Evolutionary conservation across 2,329 filamentous ascomycete genomes (phyloP), one percentile per base, ranked within the genome.

Genomic region (Lachnellula willkommii): DNA sequence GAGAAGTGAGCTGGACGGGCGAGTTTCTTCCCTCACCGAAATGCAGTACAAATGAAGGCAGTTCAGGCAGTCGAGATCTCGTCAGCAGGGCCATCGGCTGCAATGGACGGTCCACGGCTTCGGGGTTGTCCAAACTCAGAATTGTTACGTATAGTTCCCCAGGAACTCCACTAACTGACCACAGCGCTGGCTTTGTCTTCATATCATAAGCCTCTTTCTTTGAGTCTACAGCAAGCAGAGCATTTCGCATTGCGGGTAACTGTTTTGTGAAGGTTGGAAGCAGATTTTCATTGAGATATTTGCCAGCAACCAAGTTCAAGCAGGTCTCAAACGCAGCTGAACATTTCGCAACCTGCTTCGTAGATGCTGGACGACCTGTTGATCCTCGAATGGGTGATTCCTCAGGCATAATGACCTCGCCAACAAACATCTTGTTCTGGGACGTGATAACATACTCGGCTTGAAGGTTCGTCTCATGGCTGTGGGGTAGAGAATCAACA

Each of bases 281-380:
- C 2, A 97, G 77, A 67, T 90, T 76, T 0, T 84, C 79, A 66
- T 96, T 83, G 5, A 99, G 76, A 57, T 87, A 83, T 2, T 81
- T 80, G 52, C 80, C 79, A 56, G 82, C 77, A 48, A 86, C 77
- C 15, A 99, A 77, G 59, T 83, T 69, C 1, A 90, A 69, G 66
- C 92, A 96, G 50, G 88, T 83, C 66, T 91, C 83, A 68, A 93
- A 97, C 0, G 94, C 93, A 3, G 92, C 93, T 0, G 92, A 90
- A 61, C 89, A 90, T 70, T 94, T 95, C 4, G 94, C 93, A 17
- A 87, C 73, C 32, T 84, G 78, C 70, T 96, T 97, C 55, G 79
- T 89, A 7, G 76, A 69, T 54, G 86, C 82, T 0, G 82, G 73
- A 7, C 74, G 76, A 5, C 94, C 93, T 12, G 78, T 76, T 5